phyloP scores from a whole-genome alignment of 352 stramenopile species.

The Phytopythium cucurbitacearum region DNA sequence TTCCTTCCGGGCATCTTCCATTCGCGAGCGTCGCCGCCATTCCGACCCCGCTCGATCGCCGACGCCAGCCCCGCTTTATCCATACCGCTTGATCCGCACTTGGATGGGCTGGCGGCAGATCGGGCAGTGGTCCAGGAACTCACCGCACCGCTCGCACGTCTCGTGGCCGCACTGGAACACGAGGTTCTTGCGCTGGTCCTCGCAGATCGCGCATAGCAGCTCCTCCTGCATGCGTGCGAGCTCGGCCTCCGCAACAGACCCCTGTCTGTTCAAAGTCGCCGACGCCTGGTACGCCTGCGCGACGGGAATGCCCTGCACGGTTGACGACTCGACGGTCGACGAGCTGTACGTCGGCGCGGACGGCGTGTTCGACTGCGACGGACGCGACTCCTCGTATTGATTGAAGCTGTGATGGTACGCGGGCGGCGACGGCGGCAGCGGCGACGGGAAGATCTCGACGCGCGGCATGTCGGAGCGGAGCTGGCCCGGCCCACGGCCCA shows the following conservation, averaged over 20 bases:
- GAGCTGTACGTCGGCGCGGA: slow-evolving; percentile 5
- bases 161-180: slow-evolving; percentile 86
- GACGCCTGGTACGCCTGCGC: slow-evolving; percentile 1
- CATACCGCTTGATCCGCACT: slow-evolving; percentile 72
- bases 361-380: not conserved
- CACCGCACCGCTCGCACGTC: slow-evolving; percentile 53
- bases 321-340: not conserved
- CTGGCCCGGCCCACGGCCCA: slow-evolving; percentile 23
- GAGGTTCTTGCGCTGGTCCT: slow-evolving; percentile 71
- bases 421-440: slow-evolving; percentile 16
- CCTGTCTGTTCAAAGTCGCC: not conserved
- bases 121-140: slow-evolving; percentile 58
- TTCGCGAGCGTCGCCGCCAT: not conserved
- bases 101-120: slow-evolving; percentile 72
- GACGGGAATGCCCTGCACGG: slow-evolving; percentile 9
- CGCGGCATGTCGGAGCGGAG: slow-evolving; percentile 49
- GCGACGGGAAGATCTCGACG: slow-evolving; percentile 63
- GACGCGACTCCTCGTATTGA: too few relatives aligned
- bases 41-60: not conserved
- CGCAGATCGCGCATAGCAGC: slow-evolving; percentile 69
- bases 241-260: slow-evolving; percentile 36
- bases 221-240: slow-evolving; percentile 59
- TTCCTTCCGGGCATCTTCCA: too few relatives aligned
- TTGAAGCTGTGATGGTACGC: not conserved
- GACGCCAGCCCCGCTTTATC: slow-evolving; percentile 7